Evolutionary conservation across 768 basidiomycete genomes (phyloP).

Genomic region (Lentinula lateritia): DNA sequence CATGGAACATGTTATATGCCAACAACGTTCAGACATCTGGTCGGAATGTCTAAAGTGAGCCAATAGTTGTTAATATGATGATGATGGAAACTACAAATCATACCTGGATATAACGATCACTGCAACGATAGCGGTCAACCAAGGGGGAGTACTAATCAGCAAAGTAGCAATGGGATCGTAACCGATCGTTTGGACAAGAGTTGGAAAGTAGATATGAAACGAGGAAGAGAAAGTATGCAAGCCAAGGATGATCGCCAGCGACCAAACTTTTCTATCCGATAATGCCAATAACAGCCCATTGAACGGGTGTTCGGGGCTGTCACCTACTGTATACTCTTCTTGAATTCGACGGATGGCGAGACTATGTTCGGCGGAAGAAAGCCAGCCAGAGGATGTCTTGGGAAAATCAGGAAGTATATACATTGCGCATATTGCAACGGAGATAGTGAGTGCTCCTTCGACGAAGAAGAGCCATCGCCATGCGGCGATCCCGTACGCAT

Average conservation of each 20-base stretch:
- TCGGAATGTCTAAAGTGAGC: slow-evolving; percentile 58
- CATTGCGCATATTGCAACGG: slow-evolving; percentile 42
- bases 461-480: slow-evolving; percentile 81
- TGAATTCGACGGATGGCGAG: slow-evolving; percentile 55
- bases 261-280: slow-evolving; percentile 59
- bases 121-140: slow-evolving; percentile 53
- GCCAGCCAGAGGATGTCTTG: slow-evolving; percentile 48
- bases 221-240: slow-evolving; percentile 39
- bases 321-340: slow-evolving; percentile 43
- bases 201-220: slow-evolving; percentile 57
- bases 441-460: slow-evolving; percentile 55
- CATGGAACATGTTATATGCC: slow-evolving; percentile 53
- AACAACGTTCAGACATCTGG: slow-evolving; percentile 60
- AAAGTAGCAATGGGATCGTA: slow-evolving; percentile 49
- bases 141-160: slow-evolving; percentile 62
- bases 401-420: slow-evolving; percentile 77
- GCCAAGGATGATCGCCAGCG: slow-evolving; percentile 44
- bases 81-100: slow-evolving; percentile 2
- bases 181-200: slow-evolving; percentile 49
- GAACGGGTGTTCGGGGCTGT: slow-evolving; percentile 18
- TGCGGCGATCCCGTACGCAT: slow-evolving; percentile 57
- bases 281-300: slow-evolving; percentile 43
- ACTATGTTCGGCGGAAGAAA: slow-evolving; percentile 48
- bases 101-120: slow-evolving; percentile 51
- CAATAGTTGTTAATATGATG: not conserved